These are phyloP conservation scores for Rhizophora apiculata DNA, from an alignment of 345 rosid genomes.

Conservation along the genomic window DNA sequence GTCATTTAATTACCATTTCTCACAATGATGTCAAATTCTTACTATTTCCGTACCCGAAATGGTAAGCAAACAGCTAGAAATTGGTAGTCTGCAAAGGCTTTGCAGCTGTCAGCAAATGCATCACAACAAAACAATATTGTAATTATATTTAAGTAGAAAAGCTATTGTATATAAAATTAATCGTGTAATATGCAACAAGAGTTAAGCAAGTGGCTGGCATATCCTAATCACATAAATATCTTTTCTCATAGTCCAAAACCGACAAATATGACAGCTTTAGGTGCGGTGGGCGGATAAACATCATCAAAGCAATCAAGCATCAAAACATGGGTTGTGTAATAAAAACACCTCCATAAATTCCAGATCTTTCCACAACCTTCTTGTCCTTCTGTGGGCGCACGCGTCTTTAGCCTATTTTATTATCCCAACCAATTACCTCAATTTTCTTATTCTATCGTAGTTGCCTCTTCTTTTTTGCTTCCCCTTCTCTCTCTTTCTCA, in stretches of 20 bases:
- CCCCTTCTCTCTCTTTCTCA: not conserved
- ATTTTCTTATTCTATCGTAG: accelerated
- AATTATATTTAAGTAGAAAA: no score
- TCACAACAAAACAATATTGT: no score
- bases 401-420: not conserved
- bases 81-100: no score
- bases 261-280: not conserved
- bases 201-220: no score
- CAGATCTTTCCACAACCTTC: slow-evolving; percentile 23
- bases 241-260: not conserved
- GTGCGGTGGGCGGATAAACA: slow-evolving; percentile 5
- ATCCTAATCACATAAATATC: not conserved
- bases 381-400: slow-evolving; percentile 2
- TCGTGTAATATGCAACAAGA: no score
- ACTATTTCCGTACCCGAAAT: no score
- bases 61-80: no score
- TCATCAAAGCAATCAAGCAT: not conserved
- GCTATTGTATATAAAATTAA: no score
- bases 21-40: no score
- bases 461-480: not conserved
- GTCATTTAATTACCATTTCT: no score
- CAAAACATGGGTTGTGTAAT: not conserved
- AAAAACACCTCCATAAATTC: not conserved
- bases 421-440: not conserved
- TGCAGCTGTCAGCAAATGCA: no score